These are phyloP conservation scores for Mycena haematopus DNA, from an alignment of 768 basidiomycete species.

Conservation along the genomic window DNA sequence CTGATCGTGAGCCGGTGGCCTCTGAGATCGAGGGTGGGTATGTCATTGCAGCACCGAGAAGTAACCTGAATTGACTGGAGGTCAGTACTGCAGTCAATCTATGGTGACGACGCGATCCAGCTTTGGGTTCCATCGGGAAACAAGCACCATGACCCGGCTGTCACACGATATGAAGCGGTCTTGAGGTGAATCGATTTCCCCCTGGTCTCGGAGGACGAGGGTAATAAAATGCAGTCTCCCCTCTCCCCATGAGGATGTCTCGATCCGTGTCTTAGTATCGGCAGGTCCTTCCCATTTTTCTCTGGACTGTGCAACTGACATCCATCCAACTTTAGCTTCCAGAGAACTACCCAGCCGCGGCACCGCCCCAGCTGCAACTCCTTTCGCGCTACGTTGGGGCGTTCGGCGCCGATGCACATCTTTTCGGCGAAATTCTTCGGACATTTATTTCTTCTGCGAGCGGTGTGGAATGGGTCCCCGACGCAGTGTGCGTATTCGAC, in stretches of 20 bases:
- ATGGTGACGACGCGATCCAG: constrained; percentile 71
- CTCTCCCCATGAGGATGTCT: constrained; percentile 57
- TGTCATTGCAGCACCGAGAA: neutral
- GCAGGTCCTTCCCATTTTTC: constrained; percentile 42
- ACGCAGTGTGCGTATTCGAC: constrained; percentile 84
- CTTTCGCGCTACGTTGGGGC: constrained; percentile 85
- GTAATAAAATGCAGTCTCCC: constrained; percentile 53
- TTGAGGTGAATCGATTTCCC: constrained; percentile 57
- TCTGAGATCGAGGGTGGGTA: constrained; percentile 55
- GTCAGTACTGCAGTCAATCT: constrained; percentile 82
- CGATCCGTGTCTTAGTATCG: constrained; percentile 63
- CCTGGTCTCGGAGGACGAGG: constrained; percentile 23
- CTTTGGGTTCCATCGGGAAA: constrained; percentile 51
- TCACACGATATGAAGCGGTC: constrained; percentile 68
- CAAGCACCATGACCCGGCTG: constrained; percentile 35
- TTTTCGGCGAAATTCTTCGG: constrained; percentile 80
- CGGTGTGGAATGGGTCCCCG: constrained; percentile 80
- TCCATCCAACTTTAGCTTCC: constrained; percentile 37
- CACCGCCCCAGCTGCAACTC: constrained; percentile 83
- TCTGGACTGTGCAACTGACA: constrained; percentile 26
- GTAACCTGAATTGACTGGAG: neutral
- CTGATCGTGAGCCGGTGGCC: constrained; percentile 48
- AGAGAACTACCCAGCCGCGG: constrained; percentile 63
- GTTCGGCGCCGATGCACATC: constrained; percentile 71
- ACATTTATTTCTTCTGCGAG: constrained; percentile 76